phyloP scores from a whole-genome alignment of 495 filamentous ascomycete genomes.

The Coniosporium apollinis region DNA sequence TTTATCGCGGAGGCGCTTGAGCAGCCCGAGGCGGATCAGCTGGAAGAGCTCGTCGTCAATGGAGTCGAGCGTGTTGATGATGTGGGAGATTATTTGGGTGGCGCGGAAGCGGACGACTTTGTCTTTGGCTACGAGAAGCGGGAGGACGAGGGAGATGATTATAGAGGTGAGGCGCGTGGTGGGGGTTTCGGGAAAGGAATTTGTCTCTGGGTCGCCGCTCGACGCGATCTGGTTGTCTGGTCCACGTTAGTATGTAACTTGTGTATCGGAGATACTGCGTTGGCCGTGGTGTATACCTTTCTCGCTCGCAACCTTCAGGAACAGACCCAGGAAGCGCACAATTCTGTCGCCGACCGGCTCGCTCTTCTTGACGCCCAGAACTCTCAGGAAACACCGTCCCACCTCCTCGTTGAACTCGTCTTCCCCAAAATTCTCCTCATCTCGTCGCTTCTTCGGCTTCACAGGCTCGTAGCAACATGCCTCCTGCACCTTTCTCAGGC shows the following conservation, averaged over 20 bases:
- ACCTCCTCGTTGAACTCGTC: slow-evolving; percentile 78
- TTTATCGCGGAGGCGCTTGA: slow-evolving; percentile 81
- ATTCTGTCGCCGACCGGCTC: slow-evolving; percentile 77
- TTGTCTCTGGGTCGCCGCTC: slow-evolving; percentile 32
- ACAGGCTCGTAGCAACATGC: slow-evolving; percentile 64
- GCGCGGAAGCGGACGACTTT: slow-evolving; percentile 82
- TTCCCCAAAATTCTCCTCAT: slow-evolving; percentile 45
- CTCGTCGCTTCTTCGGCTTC: slow-evolving; percentile 25
- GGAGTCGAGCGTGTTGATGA: slow-evolving; percentile 77
- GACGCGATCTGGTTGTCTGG: slow-evolving; percentile 33
- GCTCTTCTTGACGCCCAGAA: slow-evolving; percentile 79
- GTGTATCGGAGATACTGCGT: slow-evolving; percentile 4
- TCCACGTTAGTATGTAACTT: background rate
- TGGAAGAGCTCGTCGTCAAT: slow-evolving; percentile 83
- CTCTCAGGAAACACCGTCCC: slow-evolving; percentile 58
- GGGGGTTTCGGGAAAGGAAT: slow-evolving; percentile 59
- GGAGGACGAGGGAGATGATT: slow-evolving; percentile 51
- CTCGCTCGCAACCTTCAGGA: slow-evolving; percentile 64
- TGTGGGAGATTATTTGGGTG: slow-evolving; percentile 74
- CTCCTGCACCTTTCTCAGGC: slow-evolving; percentile 27
- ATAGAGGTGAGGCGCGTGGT: slow-evolving; percentile 57
- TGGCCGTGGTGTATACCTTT: slow-evolving; percentile 38
- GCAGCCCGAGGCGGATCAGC: slow-evolving; percentile 52
- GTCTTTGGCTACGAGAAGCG: slow-evolving; percentile 65
- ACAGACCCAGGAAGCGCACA: slow-evolving; percentile 70